Base-by-base conservation (phyloP, 257 asterid genomes). In the Fraxinus cuspidata region DNA sequence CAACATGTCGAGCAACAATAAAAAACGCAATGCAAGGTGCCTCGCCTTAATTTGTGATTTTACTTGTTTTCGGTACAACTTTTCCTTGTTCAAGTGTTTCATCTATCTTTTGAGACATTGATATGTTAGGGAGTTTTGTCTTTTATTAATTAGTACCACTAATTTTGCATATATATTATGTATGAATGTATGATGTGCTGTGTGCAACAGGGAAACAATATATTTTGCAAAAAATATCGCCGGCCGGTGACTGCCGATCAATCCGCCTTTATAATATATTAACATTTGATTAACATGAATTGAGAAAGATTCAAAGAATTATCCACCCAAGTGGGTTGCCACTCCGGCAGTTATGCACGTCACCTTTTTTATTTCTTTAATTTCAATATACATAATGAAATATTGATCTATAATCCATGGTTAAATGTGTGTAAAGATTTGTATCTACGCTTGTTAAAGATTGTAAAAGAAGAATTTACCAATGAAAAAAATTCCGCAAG, bases 1-100 rank as follows among this genome's bases (percentile, higher is more conserved):
- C 96, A 88, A 80, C 97, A 94, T 82, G 94, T 94, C 31, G 96
- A 90, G 87, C 97, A 3, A 86, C 92, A 4, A 90, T 76, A 27
- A 92, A 85, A 29, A 84, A 77, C 72, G 64, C 78, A 80, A 71
- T 77, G 23, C 83, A 81, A 47, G 58, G 53, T 7, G 35, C 76
- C 38, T 64, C 81, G 1, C 29, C 85, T 12, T 68, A 10, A 16
- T 51, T 47, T 23, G 23, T 67, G 13, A 34, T 75, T 71, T 25
- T 44, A 37, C 70, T 35, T 72, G 72, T 65, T 80, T 79, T 67
- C 49, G 74, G 56, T 75, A 66, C 47, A 47, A 68, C 51, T 47
- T 60, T 19, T 53, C 38, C 42, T 37, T 28, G 42, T 21, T 79
- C 35, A 31, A 40, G 31, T 44, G n/a, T 38, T 71, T 27, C 35